Base-by-base conservation (phyloP, 495 filamentous ascomycete species). In the Beverwykella pulmonaria region DNA sequence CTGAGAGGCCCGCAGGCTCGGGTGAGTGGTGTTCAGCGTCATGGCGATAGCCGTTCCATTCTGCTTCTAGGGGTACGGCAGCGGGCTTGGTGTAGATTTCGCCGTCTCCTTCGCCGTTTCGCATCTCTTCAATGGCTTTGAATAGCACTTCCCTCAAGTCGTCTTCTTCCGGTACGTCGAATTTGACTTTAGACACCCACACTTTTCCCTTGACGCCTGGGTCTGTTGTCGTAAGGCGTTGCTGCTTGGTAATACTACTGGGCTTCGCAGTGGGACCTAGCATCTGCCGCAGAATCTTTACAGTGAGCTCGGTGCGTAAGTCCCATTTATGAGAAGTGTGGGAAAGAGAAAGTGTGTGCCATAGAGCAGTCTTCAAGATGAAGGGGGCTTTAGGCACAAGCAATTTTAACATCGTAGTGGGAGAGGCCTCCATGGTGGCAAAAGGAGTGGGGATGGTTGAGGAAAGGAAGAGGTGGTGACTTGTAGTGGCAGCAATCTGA, bases 11-110 rank as follows among this genome's bases (percentile, higher is more conserved):
- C 3, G 81, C 78, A 0, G 86, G 86, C 55, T 82, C 80, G 9
- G 77, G 76, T 5, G 81, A 79, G 19, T 86, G 80, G 53, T 82
- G 79, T 12, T 79, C 79, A 22, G 85, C 90, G 19, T 78, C 82
- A 7, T 77, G 76, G 34, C 90, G 82, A 73, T 88, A 87, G 0
- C 90, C 92, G 6, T 90, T 91, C 93, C 93, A 98, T 74, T 98
- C 93, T 2, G 87, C 93, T 70, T 91, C 88, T 1, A 93, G 85
- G 3, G 85, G 78, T 0, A 74, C 73, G 1, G 88, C 74, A 0
- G 78, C 79, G 0, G 89, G 86, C 44, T 86, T 73, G 67, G 79
- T 77, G 52, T 83, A 84, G 2, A 22, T 44, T 1, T 47, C 25
- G 1, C 20, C 34, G 14, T 25, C 30, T 2, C 80, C 76, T 3